Base-by-base conservation (phyloP, 208 protist species). In the Endotrypanum monterogeii region DNA sequence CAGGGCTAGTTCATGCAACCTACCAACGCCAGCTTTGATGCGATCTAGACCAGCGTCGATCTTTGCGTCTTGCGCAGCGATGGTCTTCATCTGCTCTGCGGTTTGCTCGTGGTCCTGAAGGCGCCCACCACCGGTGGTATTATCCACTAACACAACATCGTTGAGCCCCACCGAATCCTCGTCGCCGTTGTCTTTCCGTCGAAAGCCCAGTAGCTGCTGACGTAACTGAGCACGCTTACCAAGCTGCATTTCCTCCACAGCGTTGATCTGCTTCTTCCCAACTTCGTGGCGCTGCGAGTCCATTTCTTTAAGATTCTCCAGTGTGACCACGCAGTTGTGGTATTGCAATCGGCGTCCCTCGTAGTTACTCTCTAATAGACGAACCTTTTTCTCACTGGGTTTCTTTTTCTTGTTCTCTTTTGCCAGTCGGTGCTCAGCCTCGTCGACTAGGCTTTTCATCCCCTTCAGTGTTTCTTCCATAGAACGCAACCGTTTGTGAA, bases 101-200 rank as follows among this genome's bases (percentile, higher is more conserved):
- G 89, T 90, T 14, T 86, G 80, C 52, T 84, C 83, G 65, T 87
- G 63, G 56, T 90, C 83, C 78, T 94, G 76, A n/a, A 94, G 81
- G 39, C 78, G 73, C 20, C 87, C 89, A 51, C 89, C 89, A 52
- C 89, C 89, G 7, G 81, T 77, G 3, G 84, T 85, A 48, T 80
- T 73, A 77, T 92, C 86, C 16, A 87, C 74, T 20, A 87, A 72
- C 57, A 84, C 78, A 11, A 80, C 57, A 41, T 82, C 83, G 30
- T 66, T 79, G 37, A 66, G 66, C 41, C 69, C 79, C 41, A 71
- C 68, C 1, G 51, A 55, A 16, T 73, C 73, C 20, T 41, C 56
- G 12, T 67, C 55, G 37, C 67, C 74, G 39, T 82, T 78, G 28
- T 58, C 46, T 5, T 58, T 67, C 18, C 83, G 83, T 8, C 80